phyloP scores from a whole-genome alignment of 2,329 filamentous ascomycete genomes.

The Calonectria henricotiae region DNA sequence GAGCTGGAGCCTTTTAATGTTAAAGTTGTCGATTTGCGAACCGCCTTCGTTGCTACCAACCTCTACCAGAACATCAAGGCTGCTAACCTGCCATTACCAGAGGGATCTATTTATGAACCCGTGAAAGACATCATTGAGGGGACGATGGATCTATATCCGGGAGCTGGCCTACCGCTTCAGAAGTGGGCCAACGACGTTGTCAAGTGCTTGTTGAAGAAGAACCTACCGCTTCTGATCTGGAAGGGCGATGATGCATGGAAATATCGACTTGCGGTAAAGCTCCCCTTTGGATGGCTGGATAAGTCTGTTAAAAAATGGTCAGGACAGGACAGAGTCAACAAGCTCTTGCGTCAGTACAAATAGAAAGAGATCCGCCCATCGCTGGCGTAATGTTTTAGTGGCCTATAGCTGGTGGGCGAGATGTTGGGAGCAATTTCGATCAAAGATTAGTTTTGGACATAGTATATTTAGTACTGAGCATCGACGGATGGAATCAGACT shows the following conservation, averaged over 20 bases:
- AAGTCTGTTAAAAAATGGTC: not conserved
- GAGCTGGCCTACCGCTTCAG: not conserved
- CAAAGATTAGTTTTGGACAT: too few species aligned
- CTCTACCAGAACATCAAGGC: not conserved
- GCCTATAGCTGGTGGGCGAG: too few species aligned
- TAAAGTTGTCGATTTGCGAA: constrained; percentile 44
- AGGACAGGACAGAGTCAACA: not conserved
- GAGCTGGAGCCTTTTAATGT: constrained; percentile 53
- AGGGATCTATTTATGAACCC: not conserved
- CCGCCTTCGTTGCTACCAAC: not conserved
- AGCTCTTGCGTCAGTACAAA: too few species aligned
- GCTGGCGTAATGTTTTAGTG: too few species aligned
- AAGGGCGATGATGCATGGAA: not conserved
- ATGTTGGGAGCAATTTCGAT: too few species aligned
- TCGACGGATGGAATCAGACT: too few species aligned
- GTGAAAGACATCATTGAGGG: not conserved
- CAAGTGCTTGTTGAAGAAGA: not conserved
- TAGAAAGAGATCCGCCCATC: too few species aligned
- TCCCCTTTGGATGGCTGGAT: not conserved
- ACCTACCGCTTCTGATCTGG: not conserved
- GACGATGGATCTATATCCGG: not conserved
- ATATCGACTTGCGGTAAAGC: not conserved
- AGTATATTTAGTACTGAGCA: too few species aligned
- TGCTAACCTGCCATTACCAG: not conserved
- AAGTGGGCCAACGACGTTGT: not conserved